These are phyloP conservation scores for Mortierella sp. DNA, from an alignment of 371 early-diverging fungal species.

Conservation along the genomic window DNA sequence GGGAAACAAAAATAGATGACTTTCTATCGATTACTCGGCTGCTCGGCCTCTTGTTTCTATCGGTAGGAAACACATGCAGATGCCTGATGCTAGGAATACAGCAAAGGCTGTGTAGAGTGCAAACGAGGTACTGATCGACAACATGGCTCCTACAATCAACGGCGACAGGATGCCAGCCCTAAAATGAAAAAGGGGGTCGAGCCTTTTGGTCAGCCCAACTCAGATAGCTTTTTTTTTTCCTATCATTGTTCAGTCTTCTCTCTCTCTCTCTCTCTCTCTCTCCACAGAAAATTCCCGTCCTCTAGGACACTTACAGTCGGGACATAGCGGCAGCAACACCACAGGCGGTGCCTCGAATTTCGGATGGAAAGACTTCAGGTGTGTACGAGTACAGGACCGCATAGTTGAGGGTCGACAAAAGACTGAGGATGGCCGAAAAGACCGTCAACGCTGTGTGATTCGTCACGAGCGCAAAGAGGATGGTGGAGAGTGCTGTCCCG, in stretches of 20 bases:
- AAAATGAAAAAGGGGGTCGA: not conserved
- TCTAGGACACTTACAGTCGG: slow-evolving; percentile 62
- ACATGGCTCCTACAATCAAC: slow-evolving; percentile 73
- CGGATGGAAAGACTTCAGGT: slow-evolving; percentile 87
- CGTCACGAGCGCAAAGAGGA: slow-evolving; percentile 69
- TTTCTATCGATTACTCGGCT: slow-evolving; percentile 18
- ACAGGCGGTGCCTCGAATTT: slow-evolving; percentile 82
- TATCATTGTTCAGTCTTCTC: too few species aligned
- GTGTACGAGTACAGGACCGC: slow-evolving; percentile 89
- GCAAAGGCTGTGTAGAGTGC: slow-evolving; percentile 77
- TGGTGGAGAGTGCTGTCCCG: slow-evolving; percentile 71
- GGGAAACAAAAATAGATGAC: too few species aligned
- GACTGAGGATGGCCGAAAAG: slow-evolving; percentile 73
- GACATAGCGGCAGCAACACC: slow-evolving; percentile 84
- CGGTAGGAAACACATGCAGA: slow-evolving; percentile 75
- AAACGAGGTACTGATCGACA: slow-evolving; percentile 62
- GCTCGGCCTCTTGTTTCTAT: slow-evolving; percentile 70
- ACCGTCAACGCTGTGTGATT: slow-evolving; percentile 66
- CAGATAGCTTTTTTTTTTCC: not conserved
- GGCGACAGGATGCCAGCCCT: slow-evolving; percentile 82
- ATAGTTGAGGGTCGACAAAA: slow-evolving; percentile 82
- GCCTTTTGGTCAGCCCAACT: not conserved
- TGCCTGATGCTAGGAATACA: slow-evolving; percentile 66
- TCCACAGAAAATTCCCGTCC: not conserved
- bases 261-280: too few species aligned